A percentile compares a stretch with the other conserved stretches of the same genome.
phyloP scores from a whole-genome alignment of 495 filamentous ascomycete genomes.

The Penicillium steckii region DNA sequence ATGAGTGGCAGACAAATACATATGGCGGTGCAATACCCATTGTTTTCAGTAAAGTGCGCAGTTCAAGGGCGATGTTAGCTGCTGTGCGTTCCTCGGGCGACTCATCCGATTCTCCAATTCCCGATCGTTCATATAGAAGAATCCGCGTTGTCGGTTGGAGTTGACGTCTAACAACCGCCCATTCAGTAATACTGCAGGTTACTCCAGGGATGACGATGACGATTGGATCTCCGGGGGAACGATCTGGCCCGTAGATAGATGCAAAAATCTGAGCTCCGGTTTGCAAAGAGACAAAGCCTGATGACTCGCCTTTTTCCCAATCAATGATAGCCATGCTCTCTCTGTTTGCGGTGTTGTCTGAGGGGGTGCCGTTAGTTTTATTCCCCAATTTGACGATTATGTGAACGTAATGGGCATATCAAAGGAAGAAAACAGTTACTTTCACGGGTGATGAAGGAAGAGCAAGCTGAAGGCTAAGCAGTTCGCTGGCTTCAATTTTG shows the following conservation, averaged over 20 bases:
- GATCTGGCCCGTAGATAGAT: slow-evolving; percentile 7
- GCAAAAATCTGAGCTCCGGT: neutral
- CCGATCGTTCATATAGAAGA: slow-evolving; percentile 26
- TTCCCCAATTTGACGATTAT: too few species aligned
- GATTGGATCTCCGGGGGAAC: neutral
- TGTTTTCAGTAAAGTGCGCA: slow-evolving; percentile 13
- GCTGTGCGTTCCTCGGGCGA: slow-evolving; percentile 1
- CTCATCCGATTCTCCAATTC: slow-evolving; percentile 8
- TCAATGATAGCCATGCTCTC: too few species aligned
- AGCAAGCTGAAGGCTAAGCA: too few species aligned
- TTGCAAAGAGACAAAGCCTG: neutral
- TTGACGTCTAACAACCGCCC: slow-evolving; percentile 4
- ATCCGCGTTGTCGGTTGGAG: slow-evolving; percentile 15
- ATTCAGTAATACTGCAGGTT: neutral
- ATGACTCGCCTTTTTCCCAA: neutral
- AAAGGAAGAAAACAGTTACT: too few species aligned
- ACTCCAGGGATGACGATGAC: slow-evolving; percentile 9
- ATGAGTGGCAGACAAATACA: slow-evolving; percentile 39
- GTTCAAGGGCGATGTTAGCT: slow-evolving; percentile 13
- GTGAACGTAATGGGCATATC: too few species aligned
- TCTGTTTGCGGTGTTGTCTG: too few species aligned
- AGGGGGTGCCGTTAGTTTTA: too few species aligned
- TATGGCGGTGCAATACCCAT: slow-evolving; percentile 27
- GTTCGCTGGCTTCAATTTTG: too few species aligned
- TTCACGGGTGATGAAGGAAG: too few species aligned